Evolutionary conservation across 2,329 filamentous ascomycete species (phyloP).

Genomic region (Trichoderma atroviride): DNA sequence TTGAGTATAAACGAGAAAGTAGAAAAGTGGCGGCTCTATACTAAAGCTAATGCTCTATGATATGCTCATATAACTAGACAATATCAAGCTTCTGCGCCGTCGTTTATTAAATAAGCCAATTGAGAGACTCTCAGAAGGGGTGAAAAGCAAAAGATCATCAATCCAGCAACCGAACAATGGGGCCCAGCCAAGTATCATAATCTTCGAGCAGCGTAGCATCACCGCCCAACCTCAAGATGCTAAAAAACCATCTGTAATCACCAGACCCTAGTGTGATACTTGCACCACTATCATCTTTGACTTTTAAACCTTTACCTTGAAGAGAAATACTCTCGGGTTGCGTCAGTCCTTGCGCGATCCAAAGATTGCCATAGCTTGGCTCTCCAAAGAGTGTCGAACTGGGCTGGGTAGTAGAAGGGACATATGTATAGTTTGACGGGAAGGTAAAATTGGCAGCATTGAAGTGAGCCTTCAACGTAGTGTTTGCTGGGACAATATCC

Average conservation of each 20-base stretch:
- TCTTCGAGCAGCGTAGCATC: not conserved
- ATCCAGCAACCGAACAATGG: not conserved
- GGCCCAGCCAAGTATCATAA: constrained; percentile 1
- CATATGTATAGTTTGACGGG: not conserved
- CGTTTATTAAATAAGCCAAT: not conserved
- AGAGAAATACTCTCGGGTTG: not conserved
- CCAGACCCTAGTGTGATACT: not conserved
- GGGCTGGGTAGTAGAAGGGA: not conserved
- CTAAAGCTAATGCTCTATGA: too few species aligned
- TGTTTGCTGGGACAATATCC: constrained; percentile 8
- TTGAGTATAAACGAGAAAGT: too few species aligned
- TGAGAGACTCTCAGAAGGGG: not conserved
- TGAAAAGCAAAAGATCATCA: not conserved
- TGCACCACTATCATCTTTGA: not conserved
- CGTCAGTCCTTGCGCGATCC: not conserved
- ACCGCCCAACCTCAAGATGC: not conserved
- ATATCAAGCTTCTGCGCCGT: not conserved
- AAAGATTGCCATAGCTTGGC: constrained; percentile 5
- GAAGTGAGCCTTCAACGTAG: not conserved
- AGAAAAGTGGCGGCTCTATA: not conserved
- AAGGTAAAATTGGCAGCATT: not conserved
- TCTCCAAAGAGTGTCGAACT: not conserved
- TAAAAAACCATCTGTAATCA: not conserved
- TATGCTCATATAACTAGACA: too few species aligned
- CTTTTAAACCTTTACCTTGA: not conserved